Conservation (phyloP, 495 filamentous ascomycete genomes). For the Penicillium canariense region DNA sequence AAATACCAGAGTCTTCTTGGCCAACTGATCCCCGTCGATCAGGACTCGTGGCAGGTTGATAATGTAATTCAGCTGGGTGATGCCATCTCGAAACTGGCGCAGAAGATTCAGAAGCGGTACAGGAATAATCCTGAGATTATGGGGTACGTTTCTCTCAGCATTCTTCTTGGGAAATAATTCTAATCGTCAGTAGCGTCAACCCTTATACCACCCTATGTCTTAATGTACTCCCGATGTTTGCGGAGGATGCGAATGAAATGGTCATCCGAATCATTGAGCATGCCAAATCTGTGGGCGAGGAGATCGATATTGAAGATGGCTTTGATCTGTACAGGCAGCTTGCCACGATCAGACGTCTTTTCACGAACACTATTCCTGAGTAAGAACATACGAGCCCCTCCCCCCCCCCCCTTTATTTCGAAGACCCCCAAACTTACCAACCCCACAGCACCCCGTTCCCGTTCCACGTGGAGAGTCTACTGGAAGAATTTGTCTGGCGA, state of each 20-base stretch:
- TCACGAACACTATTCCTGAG: conserved; percentile 66
- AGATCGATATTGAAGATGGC: conserved; percentile 83
- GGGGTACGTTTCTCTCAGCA: conserved; percentile 52
- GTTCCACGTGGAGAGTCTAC: conserved; percentile 78
- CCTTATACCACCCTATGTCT: conserved; percentile 77
- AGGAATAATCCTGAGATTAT: conserved; percentile 83
- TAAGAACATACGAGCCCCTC: conserved; percentile 25
- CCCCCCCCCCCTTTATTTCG: no score
- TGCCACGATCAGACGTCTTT: conserved; percentile 75
- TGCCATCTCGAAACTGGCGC: conserved; percentile 73
- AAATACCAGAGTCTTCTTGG: conserved; percentile 72
- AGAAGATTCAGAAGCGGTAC: conserved; percentile 90
- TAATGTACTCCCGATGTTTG: conserved; percentile 84
- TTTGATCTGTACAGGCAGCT: conserved; percentile 92
- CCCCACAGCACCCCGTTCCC: conserved; percentile 55
- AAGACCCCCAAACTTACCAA: conserved; percentile 9
- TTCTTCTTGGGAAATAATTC: conserved; percentile 6
- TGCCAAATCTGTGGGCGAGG: conserved; percentile 62
- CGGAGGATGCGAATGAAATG: conserved; percentile 80
- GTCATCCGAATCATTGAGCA: conserved; percentile 74
- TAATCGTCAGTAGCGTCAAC: conserved; percentile 55
- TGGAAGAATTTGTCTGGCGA: conserved; percentile 91
- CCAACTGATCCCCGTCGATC: conserved; percentile 67
- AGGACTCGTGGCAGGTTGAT: conserved; percentile 77
- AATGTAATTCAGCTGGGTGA: conserved; percentile 87